These are phyloP conservation scores for Amanita muscaria DNA, from an alignment of 768 basidiomycete species.

Conservation along the genomic window DNA sequence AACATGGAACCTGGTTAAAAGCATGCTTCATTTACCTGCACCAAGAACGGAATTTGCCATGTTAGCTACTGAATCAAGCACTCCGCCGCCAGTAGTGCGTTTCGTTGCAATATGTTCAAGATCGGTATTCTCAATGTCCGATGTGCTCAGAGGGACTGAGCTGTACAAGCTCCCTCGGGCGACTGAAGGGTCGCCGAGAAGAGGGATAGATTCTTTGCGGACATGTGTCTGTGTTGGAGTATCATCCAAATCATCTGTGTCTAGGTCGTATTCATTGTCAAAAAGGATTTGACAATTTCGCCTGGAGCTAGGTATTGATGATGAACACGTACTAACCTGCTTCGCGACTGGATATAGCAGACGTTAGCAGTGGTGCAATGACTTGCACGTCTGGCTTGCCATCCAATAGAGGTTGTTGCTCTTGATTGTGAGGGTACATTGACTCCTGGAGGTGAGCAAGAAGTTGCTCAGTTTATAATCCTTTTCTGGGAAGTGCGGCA, in stretches of 20 bases:
- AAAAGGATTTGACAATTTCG: conserved; percentile 4
- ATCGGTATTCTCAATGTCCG: conserved; percentile 33
- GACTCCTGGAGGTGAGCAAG: too few relatives aligned
- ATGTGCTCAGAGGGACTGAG: conserved; percentile 36
- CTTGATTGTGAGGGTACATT: too few relatives aligned
- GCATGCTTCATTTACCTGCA: conserved; percentile 50
- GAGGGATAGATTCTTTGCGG: conserved; percentile 49
- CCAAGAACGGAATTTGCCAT: conserved; percentile 97
- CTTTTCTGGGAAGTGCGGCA: too few relatives aligned
- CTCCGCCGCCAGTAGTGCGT: conserved; percentile 56
- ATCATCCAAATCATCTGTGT: conserved; percentile 78
- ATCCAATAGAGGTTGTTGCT: conserved; percentile 40
- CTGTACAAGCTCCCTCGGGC: conserved; percentile 49
- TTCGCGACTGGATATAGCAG: conserved; percentile 71
- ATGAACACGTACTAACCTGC: conserved; percentile 49
- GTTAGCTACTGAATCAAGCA: conserved; percentile 77
- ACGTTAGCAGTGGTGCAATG: conserved; percentile 60
- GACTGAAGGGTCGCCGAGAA: conserved; percentile 65
- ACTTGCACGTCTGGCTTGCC: conserved; percentile 46
- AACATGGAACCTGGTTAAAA: conserved; percentile 1
- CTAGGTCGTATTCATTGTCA: too few relatives aligned
- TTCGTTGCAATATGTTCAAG: conserved; percentile 67
- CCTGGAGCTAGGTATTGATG: too few relatives aligned
- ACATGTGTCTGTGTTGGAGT: conserved; percentile 23
- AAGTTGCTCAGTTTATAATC: too few relatives aligned